phyloP scores from a whole-genome alignment of 1,284 basidiomycete genomes.

The Irpex rosettiformis region DNA sequence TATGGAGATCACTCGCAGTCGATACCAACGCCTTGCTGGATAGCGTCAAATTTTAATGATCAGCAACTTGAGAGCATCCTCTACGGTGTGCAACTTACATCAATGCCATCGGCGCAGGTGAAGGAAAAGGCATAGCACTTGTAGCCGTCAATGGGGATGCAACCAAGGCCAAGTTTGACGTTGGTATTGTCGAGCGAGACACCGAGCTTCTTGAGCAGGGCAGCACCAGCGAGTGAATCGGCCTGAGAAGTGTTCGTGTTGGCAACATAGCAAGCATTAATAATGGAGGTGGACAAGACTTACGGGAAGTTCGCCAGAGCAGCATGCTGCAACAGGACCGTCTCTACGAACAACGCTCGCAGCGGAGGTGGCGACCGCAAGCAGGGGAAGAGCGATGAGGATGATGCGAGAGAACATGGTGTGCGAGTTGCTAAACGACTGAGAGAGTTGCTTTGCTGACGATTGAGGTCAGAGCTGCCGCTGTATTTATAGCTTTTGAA shows the following conservation, averaged over 20 bases:
- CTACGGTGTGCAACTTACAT: slow-evolving; percentile 3
- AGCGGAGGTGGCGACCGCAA: slow-evolving; percentile 14
- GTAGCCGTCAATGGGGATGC: slow-evolving; percentile 12
- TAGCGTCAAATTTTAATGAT: background rate
- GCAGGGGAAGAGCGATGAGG: slow-evolving; percentile 9
- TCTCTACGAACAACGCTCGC: slow-evolving; percentile 1
- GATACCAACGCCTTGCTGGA: slow-evolving; percentile 10
- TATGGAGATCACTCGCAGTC: too few relatives aligned
- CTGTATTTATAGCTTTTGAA: slow-evolving; percentile 1
- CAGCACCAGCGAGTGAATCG: background rate
- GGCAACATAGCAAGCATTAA: background rate
- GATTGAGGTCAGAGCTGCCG: background rate
- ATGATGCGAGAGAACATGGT: slow-evolving; percentile 14
- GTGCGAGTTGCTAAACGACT: slow-evolving; percentile 2
- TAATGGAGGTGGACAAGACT: background rate
- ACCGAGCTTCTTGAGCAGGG: background rate
- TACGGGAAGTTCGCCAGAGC: slow-evolving; percentile 5
- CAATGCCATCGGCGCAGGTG: slow-evolving; percentile 11
- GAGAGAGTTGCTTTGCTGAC: slow-evolving; percentile 7
- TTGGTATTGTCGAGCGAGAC: slow-evolving; percentile 2
- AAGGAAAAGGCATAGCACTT: slow-evolving; percentile 6
- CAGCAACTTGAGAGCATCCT: background rate
- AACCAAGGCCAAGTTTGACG: slow-evolving; percentile 7
- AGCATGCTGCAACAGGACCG: slow-evolving; percentile 7
- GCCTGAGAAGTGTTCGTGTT: background rate